Evolutionary conservation across 2,329 filamentous ascomycete species (phyloP), one percentile per base, ranked within the genome.

Genomic region (Incumbomyces delicatus): DNA sequence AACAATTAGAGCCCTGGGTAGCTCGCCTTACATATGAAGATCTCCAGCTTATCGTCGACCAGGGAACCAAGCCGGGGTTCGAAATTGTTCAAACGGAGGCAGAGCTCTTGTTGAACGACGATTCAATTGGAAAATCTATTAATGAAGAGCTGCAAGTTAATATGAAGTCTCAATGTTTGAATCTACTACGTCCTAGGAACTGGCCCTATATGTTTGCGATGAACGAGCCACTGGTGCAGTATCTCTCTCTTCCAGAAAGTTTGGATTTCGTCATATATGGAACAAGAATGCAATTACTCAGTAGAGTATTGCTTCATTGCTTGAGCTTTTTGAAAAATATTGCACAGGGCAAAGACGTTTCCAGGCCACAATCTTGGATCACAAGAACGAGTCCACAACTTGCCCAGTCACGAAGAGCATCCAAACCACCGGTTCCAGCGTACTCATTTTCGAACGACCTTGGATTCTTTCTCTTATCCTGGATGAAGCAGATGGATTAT

Each of bases 21-120:
- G 50, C 50, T 37, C 52, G 50, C 17, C 48, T 56, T 13, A 36
- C 43, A 11, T 7, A 16, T 30, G 17, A 36, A 35, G 54, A 56
- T 7, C 46, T 53, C 34, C 22, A 27, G 22, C 22, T 27, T 8
- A 4, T 27, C 8, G 22, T 27, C 8, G 31, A 27, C 13, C 27
- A 52, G 11, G 37, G 44, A 13, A 27, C 16, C 5, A 16, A 30
- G n/a, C 33, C 8, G 6, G 22, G 11, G 6, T 11, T 40, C 16
- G 38, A 29, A 12, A 13, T 27, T 12, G 38, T 18, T 27, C 17
- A 18, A 27, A 13, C 10, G 16, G 38, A 30, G 34, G 29, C 31
- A 38, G 20, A 18, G n/a, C 22, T 14, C 20, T 17, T 6, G 20
- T 50, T 12, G 35, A 41, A 17, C 14, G 13, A 14, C 50, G 52